Percentiles rank a stretch among this genome's conserved stretches.
Evolutionary conservation across 2,329 filamentous ascomycete genomes (phyloP).

Genomic region (Cordyceps militaris): DNA sequence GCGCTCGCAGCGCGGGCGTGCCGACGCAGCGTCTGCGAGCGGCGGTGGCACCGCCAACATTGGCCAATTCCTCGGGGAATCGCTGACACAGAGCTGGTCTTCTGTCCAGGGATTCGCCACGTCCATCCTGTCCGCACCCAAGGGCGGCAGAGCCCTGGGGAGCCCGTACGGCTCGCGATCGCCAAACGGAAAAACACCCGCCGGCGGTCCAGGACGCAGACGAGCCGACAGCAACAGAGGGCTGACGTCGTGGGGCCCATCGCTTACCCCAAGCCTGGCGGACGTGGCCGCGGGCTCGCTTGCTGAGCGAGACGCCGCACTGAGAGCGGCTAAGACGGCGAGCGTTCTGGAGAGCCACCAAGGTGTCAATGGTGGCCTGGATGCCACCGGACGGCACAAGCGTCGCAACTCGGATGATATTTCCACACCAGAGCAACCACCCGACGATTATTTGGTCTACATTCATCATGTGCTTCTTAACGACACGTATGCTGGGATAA

Average conservation of each 20-base stretch:
- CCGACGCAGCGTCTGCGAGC: neutral
- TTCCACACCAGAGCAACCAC: conserved; percentile 45
- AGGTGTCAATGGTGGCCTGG: conserved; percentile 51
- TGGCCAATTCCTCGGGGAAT: conserved; percentile 39
- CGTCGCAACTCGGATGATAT: conserved; percentile 62
- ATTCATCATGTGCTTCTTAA: conserved; percentile 75
- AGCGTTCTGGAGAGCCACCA: conserved; percentile 56
- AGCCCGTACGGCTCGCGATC: conserved; percentile 8
- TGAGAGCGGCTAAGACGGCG: conserved; percentile 50
- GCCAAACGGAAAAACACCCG: neutral
- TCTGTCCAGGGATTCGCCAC: conserved; percentile 49
- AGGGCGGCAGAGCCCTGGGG: conserved; percentile 8
- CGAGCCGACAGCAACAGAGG: conserved; percentile 16
- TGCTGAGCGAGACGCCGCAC: conserved; percentile 44
- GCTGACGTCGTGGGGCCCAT: conserved; percentile 40
- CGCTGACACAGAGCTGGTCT: conserved; percentile 48
- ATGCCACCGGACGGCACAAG: conserved; percentile 52
- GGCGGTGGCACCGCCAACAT: conserved; percentile 31
- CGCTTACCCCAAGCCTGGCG: conserved; percentile 38
- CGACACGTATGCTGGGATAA: conserved; percentile 86
- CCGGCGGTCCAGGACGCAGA: conserved; percentile 17
- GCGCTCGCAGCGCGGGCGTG: neutral
- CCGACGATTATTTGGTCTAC: conserved; percentile 77
- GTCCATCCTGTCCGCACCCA: conserved; percentile 29
- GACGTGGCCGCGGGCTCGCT: conserved; percentile 50